Base-by-base conservation (phyloP, 1,284 basidiomycete genomes). In the Ustilago vetiveriae region DNA sequence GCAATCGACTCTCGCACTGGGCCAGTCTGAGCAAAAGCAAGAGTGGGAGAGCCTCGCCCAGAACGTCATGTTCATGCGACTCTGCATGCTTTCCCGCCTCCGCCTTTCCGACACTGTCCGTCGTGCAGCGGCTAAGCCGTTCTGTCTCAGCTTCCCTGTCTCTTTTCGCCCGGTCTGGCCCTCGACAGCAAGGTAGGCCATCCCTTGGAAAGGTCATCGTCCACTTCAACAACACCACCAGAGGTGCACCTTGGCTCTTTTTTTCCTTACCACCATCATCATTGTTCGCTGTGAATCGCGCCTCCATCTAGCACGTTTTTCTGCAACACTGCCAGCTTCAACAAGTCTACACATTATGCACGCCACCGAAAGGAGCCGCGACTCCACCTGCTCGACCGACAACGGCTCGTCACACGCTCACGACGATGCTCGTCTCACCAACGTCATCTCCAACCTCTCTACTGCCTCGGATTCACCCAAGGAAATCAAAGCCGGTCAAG, bases 321-420 rank as follows among this genome's bases (percentile, higher is more conserved):
- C n/a, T n/a, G n/a, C n/a, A n/a, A n/a, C n/a, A n/a, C n/a, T n/a
- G n/a, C n/a, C n/a, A n/a, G n/a, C 23, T n/a, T 30, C 36, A 37
- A 21, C 30, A 6, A 19, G 14, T 19, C n/a, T n/a, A 19, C 32
- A 17, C 38, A 44, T 16, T 7, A 62, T 63, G 59, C 52, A 63
- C 39, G 43, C 59, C 39, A 47, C 59, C 14, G 52, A 56, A 14
- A 47, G 27, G 29, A 55, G 48, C 21, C 59, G 59, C 35, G 41
- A 33, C 30, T 63, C 59, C 22, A 64, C 60, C 36, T 64, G 60
- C 44, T 64, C 60, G 5, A 64, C 60, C 7, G 60, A 64, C 44
- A 53, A 56, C 16, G 59, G 52, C 27, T 63, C 59, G 23, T 43
- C 27, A 8, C 48, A 51, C 24, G 43, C 35, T 16, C 59, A 63